Evolutionary conservation across 1,284 basidiomycete species (phyloP).

Genomic region (Volvariella surrecta): DNA sequence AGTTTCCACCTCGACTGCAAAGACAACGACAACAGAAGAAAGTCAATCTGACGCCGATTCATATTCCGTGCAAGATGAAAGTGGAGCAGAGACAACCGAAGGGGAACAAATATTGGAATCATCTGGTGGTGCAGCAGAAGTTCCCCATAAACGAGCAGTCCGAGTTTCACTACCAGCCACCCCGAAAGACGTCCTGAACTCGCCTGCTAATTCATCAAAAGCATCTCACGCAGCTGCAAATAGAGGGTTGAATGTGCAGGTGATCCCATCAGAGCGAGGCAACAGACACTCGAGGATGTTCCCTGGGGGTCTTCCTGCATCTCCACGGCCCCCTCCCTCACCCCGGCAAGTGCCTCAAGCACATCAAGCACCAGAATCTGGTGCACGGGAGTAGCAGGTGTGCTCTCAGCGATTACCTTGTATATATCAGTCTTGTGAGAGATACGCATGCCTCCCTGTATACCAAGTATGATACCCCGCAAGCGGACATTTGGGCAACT

Average conservation of each 20-base stretch:
- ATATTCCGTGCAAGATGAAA: slow-evolving; percentile 57
- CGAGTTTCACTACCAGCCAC: slow-evolving; percentile 27
- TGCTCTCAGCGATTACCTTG: too few relatives aligned
- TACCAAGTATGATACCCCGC: background rate
- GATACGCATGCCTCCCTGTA: background rate
- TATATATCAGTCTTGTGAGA: slow-evolving; percentile 8
- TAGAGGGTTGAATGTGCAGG: slow-evolving; percentile 57
- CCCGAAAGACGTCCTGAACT: slow-evolving; percentile 23
- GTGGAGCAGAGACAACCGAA: slow-evolving; percentile 61
- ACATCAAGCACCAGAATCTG: slow-evolving; percentile 14
- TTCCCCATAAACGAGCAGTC: slow-evolving; percentile 16
- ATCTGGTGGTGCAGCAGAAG: slow-evolving; percentile 30
- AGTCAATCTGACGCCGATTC: slow-evolving; percentile 62
- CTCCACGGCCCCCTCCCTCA: slow-evolving; percentile 44
- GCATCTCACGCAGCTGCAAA: slow-evolving; percentile 56
- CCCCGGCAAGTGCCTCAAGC: slow-evolving; percentile 16
- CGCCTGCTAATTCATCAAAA: slow-evolving; percentile 38
- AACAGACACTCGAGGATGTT: slow-evolving; percentile 49
- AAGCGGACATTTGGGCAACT: too few relatives aligned
- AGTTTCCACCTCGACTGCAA: slow-evolving; percentile 26
- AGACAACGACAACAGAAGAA: slow-evolving; percentile 39
- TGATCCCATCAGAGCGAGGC: slow-evolving; percentile 38
- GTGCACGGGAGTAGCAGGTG: too few relatives aligned
- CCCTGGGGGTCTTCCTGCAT: slow-evolving; percentile 46
- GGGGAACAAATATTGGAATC: slow-evolving; percentile 46